Percentiles rank a stretch among this genome's conserved stretches.
Conservation (phyloP, 2,329 filamentous ascomycete genomes). For the Pseudofabraea citricarpa region DNA sequence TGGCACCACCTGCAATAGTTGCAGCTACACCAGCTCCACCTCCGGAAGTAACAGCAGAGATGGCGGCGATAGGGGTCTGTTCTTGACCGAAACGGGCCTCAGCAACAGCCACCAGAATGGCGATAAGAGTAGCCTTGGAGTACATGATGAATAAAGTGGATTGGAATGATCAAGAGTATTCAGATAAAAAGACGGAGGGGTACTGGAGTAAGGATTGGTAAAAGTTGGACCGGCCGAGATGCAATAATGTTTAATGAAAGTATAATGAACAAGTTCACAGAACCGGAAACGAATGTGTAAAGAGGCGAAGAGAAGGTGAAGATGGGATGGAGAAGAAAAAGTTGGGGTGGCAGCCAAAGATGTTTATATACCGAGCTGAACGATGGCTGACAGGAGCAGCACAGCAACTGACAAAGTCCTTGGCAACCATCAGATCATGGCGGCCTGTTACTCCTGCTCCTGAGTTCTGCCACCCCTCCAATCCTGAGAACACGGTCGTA, state of each 20-base stretch:
- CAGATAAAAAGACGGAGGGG: too few relatives aligned
- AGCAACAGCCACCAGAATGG: constrained; percentile 18
- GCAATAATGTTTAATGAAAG: constrained; percentile 1
- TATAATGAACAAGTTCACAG: neutral
- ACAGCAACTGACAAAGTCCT: too few relatives aligned
- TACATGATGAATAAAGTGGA: constrained; percentile 16
- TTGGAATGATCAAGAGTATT: constrained; percentile 3
- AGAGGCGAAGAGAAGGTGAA: neutral
- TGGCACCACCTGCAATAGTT: constrained; percentile 58
- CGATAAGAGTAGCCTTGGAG: constrained; percentile 18
- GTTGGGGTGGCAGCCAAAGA: neutral
- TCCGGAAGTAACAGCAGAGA: constrained; percentile 47
- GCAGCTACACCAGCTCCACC: constrained; percentile 56
- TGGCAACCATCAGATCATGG: neutral
- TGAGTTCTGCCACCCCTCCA: neutral
- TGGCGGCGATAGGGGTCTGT: constrained; percentile 47
- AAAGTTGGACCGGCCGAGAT: constrained; percentile 15
- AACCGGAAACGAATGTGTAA: constrained; percentile 3
- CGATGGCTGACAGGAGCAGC: too few relatives aligned
- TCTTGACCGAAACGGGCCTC: constrained; percentile 56
- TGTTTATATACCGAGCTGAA: neutral
- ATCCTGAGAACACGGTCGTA: neutral
- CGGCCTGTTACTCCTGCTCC: neutral
- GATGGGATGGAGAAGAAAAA: neutral
- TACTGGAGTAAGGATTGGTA: constrained; percentile 11